phyloP scores from a whole-genome alignment of 306 rosid species.

The Amphicarpaea edgeworthii region DNA sequence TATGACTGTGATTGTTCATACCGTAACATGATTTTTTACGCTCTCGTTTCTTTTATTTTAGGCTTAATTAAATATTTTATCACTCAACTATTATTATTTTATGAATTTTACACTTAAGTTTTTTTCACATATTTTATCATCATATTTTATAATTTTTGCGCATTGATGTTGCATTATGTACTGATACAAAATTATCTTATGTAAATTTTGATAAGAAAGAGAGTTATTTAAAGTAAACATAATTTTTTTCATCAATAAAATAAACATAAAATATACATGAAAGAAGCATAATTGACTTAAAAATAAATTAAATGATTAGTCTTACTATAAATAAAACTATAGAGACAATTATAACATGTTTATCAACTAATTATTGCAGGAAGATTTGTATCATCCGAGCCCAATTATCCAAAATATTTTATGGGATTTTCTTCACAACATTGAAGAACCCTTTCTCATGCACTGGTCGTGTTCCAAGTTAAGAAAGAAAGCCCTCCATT shows the following conservation, averaged over 20 bases:
- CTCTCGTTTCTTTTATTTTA: no score
- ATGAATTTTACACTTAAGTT: no score
- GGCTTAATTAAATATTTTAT: no score
- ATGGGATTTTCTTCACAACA: constrained; percentile 62
- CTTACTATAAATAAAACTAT: background rate
- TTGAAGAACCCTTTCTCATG: constrained; percentile 68
- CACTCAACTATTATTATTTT: no score
- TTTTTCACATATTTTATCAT: no score
- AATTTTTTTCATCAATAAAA: no score
- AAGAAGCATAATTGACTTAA: background rate
- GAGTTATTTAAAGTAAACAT: background rate
- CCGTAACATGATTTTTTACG: no score
- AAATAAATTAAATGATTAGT: background rate
- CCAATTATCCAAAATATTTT: constrained; percentile 59
- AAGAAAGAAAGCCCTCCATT: constrained; percentile 63
- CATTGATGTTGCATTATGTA: background rate
- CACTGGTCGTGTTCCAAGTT: constrained; percentile 71
- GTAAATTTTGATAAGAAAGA: background rate
- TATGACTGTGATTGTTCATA: no score
- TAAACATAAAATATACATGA: background rate
- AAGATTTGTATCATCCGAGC: constrained; percentile 64
- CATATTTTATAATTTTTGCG: no score
- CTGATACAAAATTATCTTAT: background rate
- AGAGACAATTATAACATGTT: background rate
- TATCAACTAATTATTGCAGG: constrained; percentile 51